Conservation (phyloP, 305 asterid genomes). For the Fraxinus baroniana region DNA sequence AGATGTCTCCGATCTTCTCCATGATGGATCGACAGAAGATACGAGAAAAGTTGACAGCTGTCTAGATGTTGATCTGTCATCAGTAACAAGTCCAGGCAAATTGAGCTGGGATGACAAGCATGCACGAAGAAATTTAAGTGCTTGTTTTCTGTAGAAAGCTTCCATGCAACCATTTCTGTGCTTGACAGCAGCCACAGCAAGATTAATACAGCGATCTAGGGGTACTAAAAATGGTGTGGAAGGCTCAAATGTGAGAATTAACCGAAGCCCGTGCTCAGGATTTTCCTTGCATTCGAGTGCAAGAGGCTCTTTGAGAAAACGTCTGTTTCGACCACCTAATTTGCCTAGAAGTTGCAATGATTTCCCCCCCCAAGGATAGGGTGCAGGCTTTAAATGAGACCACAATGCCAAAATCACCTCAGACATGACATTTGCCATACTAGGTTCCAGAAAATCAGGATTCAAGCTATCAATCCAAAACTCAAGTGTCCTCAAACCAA, state of each 20-base stretch:
- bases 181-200: constrained; percentile 94
- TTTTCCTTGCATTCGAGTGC: constrained; percentile 98
- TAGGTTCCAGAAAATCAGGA: constrained; percentile 98
- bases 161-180: constrained; percentile 68
- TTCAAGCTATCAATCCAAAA: constrained; percentile 99
- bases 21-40: constrained; percentile 78
- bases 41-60: constrained; percentile 68
- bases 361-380: constrained; percentile 96
- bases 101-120: constrained; percentile 96
- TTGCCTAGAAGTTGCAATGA: constrained; percentile 97
- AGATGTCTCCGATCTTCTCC: constrained; percentile 86
- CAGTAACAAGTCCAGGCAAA: constrained; percentile 83
- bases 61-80: constrained; percentile 68
- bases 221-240: constrained; percentile 96
- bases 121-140: constrained; percentile 85
- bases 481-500: constrained; percentile 95
- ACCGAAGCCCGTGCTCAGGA: constrained; percentile 97
- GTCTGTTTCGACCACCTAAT: constrained; percentile 97
- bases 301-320: constrained; percentile 97
- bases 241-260: constrained; percentile 98
- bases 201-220: constrained; percentile 93
- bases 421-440: constrained; percentile 99
- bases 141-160: constrained; percentile 81
- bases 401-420: constrained; percentile 96
- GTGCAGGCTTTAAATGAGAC: constrained; percentile 96